phyloP scores from a whole-genome alignment of 805 yeast genomes.

The Ogataea corticis region DNA sequence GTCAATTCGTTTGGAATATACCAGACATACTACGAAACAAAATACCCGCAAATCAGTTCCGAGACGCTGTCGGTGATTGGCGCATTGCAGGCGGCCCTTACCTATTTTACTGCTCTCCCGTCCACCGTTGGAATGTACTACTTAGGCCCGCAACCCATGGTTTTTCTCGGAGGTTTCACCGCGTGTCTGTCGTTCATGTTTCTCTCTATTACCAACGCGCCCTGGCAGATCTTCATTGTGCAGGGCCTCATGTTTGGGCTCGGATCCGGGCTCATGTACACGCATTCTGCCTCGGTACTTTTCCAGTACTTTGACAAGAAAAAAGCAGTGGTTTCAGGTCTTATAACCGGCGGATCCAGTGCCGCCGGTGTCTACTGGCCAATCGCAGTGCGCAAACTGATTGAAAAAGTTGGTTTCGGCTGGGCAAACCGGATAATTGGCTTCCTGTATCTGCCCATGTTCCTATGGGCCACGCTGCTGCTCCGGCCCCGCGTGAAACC shows the following conservation, averaged over 20 bases:
- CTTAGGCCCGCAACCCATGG: slow-evolving; percentile 41
- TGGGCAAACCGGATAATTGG: slow-evolving; percentile 55
- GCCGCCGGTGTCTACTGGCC: slow-evolving; percentile 52
- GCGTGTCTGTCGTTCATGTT: slow-evolving; percentile 50
- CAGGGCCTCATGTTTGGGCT: slow-evolving; percentile 67
- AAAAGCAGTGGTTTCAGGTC: slow-evolving; percentile 51
- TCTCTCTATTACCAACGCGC: slow-evolving; percentile 53
- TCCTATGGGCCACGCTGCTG: slow-evolving; percentile 18
- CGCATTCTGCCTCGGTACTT: slow-evolving; percentile 57
- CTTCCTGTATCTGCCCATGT: slow-evolving; percentile 37
- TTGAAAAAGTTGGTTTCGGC: slow-evolving; percentile 38
- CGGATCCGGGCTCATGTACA: slow-evolving; percentile 55
- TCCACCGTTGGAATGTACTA: slow-evolving; percentile 43
- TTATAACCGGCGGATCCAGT: slow-evolving; percentile 51
- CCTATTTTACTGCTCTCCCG: slow-evolving; percentile 50
- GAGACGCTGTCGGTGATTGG: slow-evolving; percentile 56
- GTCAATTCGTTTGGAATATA: slow-evolving; percentile 60
- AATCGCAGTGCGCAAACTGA: slow-evolving; percentile 46
- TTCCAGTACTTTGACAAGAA: slow-evolving; percentile 68
- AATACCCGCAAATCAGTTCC: slow-evolving; percentile 44
- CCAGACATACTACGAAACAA: slow-evolving; percentile 46
- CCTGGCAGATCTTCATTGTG: slow-evolving; percentile 69
- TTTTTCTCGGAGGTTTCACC: slow-evolving; percentile 44
- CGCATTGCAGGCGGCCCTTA: slow-evolving; percentile 47
- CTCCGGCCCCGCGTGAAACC: slow-evolving; percentile 34